A percentile compares a stretch with the other conserved stretches of the same genome.
Conservation (phyloP, 2,329 filamentous ascomycete genomes). For the Myriangium duriaei region DNA sequence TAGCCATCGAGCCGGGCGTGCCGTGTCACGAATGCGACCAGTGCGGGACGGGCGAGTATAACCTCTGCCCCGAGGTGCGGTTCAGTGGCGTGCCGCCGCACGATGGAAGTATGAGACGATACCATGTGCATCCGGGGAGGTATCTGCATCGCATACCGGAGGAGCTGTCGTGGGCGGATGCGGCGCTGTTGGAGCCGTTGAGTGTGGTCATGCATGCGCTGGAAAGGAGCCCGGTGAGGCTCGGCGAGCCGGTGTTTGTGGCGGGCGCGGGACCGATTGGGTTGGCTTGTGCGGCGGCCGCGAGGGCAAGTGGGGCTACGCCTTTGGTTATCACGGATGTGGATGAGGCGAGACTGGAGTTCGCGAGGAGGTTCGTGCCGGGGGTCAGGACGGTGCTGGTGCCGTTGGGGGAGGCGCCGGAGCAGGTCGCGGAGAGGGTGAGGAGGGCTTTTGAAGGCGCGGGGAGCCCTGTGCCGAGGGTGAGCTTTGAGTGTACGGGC, state of each 20-base stretch:
- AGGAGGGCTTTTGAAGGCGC: conserved; percentile 15
- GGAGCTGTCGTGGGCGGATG: conserved; percentile 64
- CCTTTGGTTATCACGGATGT: conserved; percentile 81
- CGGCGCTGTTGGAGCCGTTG: conserved; percentile 65
- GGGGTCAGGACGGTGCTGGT: conserved; percentile 18
- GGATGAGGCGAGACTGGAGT: conserved; percentile 61
- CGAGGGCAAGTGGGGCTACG: conserved; percentile 52
- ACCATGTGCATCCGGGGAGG: conserved; percentile 71
- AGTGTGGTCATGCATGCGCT: conserved; percentile 37
- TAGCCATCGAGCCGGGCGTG: conserved; percentile 38
- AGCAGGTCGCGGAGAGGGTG: conserved; percentile 19
- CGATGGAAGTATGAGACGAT: conserved; percentile 75
- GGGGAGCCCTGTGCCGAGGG: conserved; percentile 15
- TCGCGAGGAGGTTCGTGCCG: conserved; percentile 55
- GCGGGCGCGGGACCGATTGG: conserved; percentile 55
- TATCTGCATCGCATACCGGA: conserved; percentile 74
- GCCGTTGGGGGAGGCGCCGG: conserved; percentile 12
- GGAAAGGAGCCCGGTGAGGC: conserved; percentile 21
- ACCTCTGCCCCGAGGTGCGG: conserved; percentile 65
- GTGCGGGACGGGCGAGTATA: conserved; percentile 63
- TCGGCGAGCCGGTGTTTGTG: conserved; percentile 33
- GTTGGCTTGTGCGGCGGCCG: conserved; percentile 44
- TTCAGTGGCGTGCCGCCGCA: conserved; percentile 87
- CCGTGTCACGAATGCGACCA: conserved; percentile 33
- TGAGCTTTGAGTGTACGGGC: conserved; percentile 25